Evolutionary conservation across 352 stramenopile genomes (phyloP).

Genomic region (Phytophthora uliginosa): DNA sequence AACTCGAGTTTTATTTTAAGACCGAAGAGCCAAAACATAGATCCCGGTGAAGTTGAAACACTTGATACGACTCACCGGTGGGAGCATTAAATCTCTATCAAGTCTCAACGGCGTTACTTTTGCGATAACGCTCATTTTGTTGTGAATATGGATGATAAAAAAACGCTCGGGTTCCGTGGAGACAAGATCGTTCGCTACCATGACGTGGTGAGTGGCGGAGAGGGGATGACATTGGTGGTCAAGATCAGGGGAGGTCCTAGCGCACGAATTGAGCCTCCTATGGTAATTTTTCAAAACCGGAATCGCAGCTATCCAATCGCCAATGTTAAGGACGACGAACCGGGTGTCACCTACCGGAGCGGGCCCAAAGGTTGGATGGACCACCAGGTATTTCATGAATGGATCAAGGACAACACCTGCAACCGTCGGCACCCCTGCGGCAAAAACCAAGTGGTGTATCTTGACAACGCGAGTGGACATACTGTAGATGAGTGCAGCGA

Average conservation of each 20-base stretch:
- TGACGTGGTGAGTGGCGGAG: not conserved
- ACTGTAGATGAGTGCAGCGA: not conserved
- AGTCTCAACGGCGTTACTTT: too few species aligned
- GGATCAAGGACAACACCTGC: not conserved
- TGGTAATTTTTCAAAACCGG: conserved; percentile 1
- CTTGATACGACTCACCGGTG: too few species aligned
- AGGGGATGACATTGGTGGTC: not conserved
- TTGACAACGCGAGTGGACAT: not conserved
- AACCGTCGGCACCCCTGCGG: not conserved
- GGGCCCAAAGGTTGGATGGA: conserved; percentile 4
- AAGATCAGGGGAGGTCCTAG: not conserved
- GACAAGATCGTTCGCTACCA: conserved; percentile 4
- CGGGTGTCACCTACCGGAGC: not conserved
- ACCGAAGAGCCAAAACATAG: too few species aligned
- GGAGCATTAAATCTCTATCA: too few species aligned
- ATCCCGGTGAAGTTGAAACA: too few species aligned
- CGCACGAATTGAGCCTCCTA: not conserved
- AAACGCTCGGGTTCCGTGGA: not conserved
- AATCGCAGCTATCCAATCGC: conserved; percentile 2
- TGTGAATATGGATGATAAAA: conserved; percentile 9
- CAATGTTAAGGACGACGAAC: not conserved
- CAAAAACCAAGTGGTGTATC: not conserved
- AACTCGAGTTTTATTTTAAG: too few species aligned
- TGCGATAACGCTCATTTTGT: conserved; percentile 7
- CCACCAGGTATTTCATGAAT: not conserved